Base-by-base conservation (phyloP, 345 rosid genomes). In the Crucihimalaya himalaica region DNA sequence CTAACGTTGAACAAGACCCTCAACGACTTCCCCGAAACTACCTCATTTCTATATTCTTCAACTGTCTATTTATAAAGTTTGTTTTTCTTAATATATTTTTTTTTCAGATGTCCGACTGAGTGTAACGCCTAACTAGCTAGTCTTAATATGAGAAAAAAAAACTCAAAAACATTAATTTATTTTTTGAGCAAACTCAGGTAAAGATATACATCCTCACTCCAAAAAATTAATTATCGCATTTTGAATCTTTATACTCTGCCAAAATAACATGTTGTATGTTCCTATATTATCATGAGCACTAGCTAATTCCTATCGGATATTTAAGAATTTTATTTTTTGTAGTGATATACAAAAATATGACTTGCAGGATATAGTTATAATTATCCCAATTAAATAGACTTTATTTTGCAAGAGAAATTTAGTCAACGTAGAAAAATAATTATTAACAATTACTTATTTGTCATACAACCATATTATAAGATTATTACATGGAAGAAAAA, bases 401-500 rank as follows among this genome's bases (percentile, higher is more conserved):
- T n/a, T 42, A 21, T 42, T 6, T 32, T 31, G 48, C 46, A n/a
- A 53, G 47, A 63, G 18, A 64, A 53, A 43, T 65, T 13, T 43
- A 53, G 70, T 42, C 63, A 53, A 37, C 12, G 20, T 9, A 23
- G 0, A 50, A 19, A 4, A 15, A 35, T 9, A 55, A 5, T 8
- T 52, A 53, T 42, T 12, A 43, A 14, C 23, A 50, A 47, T 23
- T 16, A 21, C 31, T 23, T 25, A 21, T 40, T 51, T 5, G 73
- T 51, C 68, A 21, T 8, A 55, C 63, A 68, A 16, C 35, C 34
- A 20, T 55, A 40, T 5, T 18, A 28, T 48, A 58, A 58, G 46
- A 40, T 4, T 66, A 48, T 57, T 66, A 15, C 55, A 3, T 37
- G 72, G 72, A 67, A 75, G 37, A 32, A 58, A 2, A 74, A 59